phyloP scores from a whole-genome alignment of 2,329 filamentous ascomycete genomes.

The Alternaria hordeiaustralica region DNA sequence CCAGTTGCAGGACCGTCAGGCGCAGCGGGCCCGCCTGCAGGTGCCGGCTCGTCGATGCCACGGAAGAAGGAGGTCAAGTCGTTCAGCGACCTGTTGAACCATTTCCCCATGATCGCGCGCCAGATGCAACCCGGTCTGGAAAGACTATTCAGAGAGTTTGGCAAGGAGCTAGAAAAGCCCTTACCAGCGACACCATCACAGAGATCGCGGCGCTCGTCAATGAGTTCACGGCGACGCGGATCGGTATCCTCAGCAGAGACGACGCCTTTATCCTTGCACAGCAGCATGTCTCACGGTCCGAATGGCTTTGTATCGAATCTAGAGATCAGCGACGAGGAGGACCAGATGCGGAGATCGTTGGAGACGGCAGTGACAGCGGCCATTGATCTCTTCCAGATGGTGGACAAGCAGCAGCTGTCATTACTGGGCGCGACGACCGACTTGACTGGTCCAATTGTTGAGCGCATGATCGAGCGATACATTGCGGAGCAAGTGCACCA shows the following conservation, averaged over 20 bases:
- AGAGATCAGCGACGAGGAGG: constrained; percentile 88
- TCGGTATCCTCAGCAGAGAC: constrained; percentile 48
- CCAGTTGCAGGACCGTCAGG: constrained; percentile 1
- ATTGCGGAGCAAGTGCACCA: constrained; percentile 92
- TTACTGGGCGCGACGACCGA: constrained; percentile 91
- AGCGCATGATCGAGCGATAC: constrained; percentile 93
- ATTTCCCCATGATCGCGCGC: constrained; percentile 93
- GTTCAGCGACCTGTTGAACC: constrained; percentile 86
- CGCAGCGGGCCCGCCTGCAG: constrained; percentile 26
- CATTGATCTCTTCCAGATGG: constrained; percentile 93
- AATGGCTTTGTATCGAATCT: constrained; percentile 49
- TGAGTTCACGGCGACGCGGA: constrained; percentile 42
- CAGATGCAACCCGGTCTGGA: constrained; percentile 96
- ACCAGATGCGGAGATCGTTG: constrained; percentile 83
- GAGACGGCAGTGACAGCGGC: constrained; percentile 92
- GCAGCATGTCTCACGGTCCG: constrained; percentile 43
- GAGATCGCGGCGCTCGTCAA: constrained; percentile 38
- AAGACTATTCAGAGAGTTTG: constrained; percentile 87
- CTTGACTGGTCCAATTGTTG: constrained; percentile 87
- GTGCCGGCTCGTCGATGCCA: constrained; percentile 54
- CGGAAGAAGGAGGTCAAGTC: constrained; percentile 90
- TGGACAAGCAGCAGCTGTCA: constrained; percentile 94
- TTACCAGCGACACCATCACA: constrained; percentile 73
- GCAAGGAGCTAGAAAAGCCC: constrained; percentile 81
- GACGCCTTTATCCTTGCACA: constrained; percentile 45